Base-by-base conservation (phyloP, 2,329 filamentous ascomycete species). In the Polytolypa hystricis region DNA sequence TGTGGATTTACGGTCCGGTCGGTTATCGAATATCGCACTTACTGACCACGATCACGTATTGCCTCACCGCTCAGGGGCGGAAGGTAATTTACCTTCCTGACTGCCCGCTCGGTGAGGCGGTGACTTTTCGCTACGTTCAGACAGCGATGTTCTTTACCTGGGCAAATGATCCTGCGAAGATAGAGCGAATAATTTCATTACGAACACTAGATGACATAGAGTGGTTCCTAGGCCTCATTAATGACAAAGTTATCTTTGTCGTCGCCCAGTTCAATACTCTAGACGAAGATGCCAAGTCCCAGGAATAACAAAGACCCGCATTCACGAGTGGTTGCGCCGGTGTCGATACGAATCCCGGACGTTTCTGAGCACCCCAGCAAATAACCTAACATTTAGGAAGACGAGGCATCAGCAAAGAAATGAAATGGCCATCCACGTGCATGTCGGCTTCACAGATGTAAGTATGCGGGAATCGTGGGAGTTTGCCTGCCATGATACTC, bases 11-110 rank as follows among this genome's bases (percentile, higher is more conserved):
- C 21, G 30, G 36, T 2, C 29, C 21, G 7, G 33, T 38, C 5
- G 36, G 36, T 4, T 28, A 38, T 27, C 29, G 36, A 16, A 38
- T 33, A 27, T 38, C 36, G 9, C 36, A 38, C 8, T 5, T 38
- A 10, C 29, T 38, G 2, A 30, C 36, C 2, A 29, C 36, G 7
- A 4, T 38, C 14, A 19, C 19, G 14, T 38, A 38, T 19, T 34
- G 8, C 21, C 36, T 38, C 10, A 26, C 30, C n/a, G 6, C 30
- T 21, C 30, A 25, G 10, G 30, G 36, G 3, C 18, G 21, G 3
- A 17, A 23, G 9, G 21, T 38, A 3, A 17, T 38, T 12, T 38
- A 38, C 15, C 16, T 34, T 12, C 36, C 36, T 5, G 36, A 38
- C 19, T 38, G 30, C n/a, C 30, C 20, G 2, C 8, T 38, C 9